A percentile compares a stretch with the other conserved stretches of the same genome.
phyloP scores from a whole-genome alignment of 2,329 filamentous ascomycete species.

The Annulohypoxylon truncatum region DNA sequence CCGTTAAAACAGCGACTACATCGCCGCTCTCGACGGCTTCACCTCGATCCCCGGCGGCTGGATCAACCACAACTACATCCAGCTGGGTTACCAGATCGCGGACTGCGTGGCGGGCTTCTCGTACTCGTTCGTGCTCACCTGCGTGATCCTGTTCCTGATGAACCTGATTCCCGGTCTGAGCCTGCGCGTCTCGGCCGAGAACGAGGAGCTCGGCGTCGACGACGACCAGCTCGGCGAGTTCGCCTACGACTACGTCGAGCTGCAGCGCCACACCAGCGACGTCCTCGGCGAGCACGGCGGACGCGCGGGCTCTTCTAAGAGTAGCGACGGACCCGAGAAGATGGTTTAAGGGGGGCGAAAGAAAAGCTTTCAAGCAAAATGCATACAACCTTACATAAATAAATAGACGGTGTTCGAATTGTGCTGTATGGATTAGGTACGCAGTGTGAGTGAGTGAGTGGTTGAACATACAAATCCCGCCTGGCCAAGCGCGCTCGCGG shows the following conservation, averaged over 20 bases:
- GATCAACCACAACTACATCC: constrained; percentile 77
- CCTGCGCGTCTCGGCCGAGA: constrained; percentile 73
- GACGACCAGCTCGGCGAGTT: constrained; percentile 85
- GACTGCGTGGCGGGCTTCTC: constrained; percentile 72
- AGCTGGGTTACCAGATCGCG: constrained; percentile 77
- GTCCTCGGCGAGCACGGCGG: constrained; percentile 27
- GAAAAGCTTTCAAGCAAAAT: no score
- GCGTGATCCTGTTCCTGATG: constrained; percentile 75
- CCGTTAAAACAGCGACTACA: constrained; percentile 65
- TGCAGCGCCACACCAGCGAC: constrained; percentile 70
- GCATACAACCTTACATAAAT: not conserved
- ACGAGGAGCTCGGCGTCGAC: constrained; percentile 77
- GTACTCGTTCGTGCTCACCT: constrained; percentile 75
- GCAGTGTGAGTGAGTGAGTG: not conserved
- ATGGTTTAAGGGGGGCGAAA: constrained; percentile 39
- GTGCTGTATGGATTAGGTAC: not conserved
- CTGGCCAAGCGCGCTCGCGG: not conserved
- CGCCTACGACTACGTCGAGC: constrained; percentile 85
- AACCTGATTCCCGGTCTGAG: constrained; percentile 78
- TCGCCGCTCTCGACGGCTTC: constrained; percentile 78
- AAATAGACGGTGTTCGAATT: not conserved
- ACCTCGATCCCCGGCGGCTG: constrained; percentile 71
- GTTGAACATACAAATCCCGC: not conserved
- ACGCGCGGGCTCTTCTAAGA: constrained; percentile 44
- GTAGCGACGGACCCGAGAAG: constrained; percentile 46